These are phyloP conservation scores for Microbotryum silenes-acaulis DNA, from an alignment of 1,284 basidiomycete genomes.

Conservation along the genomic window DNA sequence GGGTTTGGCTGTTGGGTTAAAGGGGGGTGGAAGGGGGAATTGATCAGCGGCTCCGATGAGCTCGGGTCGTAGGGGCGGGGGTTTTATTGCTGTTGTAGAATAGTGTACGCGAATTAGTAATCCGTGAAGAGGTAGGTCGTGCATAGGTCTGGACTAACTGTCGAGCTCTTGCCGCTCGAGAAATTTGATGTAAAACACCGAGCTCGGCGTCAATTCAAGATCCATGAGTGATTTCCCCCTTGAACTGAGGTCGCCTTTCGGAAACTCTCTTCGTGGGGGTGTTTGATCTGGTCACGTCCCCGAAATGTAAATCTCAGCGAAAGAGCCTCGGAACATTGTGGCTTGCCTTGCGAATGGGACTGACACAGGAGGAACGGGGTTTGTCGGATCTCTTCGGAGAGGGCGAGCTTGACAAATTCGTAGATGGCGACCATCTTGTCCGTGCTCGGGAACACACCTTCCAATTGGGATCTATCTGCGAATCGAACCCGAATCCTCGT, in stretches of 20 bases:
- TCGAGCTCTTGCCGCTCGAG: conserved; percentile 58
- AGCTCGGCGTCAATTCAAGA: conserved; percentile 68
- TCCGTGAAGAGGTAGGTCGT: background rate
- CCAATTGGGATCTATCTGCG: conserved; percentile 70
- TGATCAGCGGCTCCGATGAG: conserved; percentile 55
- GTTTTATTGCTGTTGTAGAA: conserved; percentile 38
- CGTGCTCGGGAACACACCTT: conserved; percentile 63
- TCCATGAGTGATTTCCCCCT: conserved; percentile 59
- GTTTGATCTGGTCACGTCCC: conserved; percentile 53
- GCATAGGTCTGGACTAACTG: conserved; percentile 43
- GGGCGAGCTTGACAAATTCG: conserved; percentile 64
- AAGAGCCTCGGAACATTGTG: background rate
- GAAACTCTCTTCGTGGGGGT: conserved; percentile 71
- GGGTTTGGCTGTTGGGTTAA: conserved; percentile 24
- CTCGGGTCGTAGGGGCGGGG: conserved; percentile 58
- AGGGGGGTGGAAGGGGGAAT: conserved; percentile 51
- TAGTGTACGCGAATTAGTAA: background rate
- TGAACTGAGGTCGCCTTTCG: conserved; percentile 62
- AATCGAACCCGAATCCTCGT: conserved; percentile 74
- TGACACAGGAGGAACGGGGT: conserved; percentile 73
- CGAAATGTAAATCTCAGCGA: background rate
- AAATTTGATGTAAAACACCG: conserved; percentile 67
- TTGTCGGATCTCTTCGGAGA: conserved; percentile 62
- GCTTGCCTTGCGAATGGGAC: conserved; percentile 35
- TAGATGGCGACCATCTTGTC: conserved; percentile 72